phyloP scores from a whole-genome alignment of 2,329 filamentous ascomycete species.

The Botrytis byssoidea region DNA sequence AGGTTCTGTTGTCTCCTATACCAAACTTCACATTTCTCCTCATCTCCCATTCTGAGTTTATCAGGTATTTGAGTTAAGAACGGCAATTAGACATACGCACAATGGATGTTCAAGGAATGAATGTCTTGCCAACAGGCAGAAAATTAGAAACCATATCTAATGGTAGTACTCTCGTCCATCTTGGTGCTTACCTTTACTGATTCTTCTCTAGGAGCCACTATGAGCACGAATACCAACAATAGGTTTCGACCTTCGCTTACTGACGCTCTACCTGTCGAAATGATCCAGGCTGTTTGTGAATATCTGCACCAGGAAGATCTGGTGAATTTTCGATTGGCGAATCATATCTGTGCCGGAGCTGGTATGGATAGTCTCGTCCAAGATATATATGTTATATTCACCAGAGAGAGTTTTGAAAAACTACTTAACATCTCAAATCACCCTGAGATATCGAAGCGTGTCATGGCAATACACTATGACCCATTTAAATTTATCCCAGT shows the following conservation, averaged over 20 bases:
- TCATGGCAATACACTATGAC: background rate
- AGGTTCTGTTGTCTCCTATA: background rate
- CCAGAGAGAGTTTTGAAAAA: conserved; percentile 2
- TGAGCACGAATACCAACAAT: background rate
- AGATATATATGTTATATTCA: background rate
- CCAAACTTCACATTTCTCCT: background rate
- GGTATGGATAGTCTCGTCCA: background rate
- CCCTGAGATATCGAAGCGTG: background rate
- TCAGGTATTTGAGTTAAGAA: background rate
- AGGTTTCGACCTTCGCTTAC: background rate
- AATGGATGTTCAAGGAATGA: background rate
- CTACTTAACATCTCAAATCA: background rate
- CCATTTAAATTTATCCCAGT: background rate
- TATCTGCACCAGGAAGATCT: fast-evolving
- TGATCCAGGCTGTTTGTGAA: background rate
- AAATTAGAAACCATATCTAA: background rate
- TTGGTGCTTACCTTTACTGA: background rate
- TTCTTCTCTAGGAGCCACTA: background rate
- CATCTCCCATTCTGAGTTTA: background rate
- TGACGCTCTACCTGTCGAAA: background rate
- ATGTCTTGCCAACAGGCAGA: background rate
- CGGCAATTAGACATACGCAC: background rate
- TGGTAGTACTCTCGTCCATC: background rate
- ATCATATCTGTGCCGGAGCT: background rate
- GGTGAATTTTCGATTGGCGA: background rate